Evolutionary conservation across 176 grass and related monocot genomes (phyloP).

Genomic region (Metroxylon sagu): DNA sequence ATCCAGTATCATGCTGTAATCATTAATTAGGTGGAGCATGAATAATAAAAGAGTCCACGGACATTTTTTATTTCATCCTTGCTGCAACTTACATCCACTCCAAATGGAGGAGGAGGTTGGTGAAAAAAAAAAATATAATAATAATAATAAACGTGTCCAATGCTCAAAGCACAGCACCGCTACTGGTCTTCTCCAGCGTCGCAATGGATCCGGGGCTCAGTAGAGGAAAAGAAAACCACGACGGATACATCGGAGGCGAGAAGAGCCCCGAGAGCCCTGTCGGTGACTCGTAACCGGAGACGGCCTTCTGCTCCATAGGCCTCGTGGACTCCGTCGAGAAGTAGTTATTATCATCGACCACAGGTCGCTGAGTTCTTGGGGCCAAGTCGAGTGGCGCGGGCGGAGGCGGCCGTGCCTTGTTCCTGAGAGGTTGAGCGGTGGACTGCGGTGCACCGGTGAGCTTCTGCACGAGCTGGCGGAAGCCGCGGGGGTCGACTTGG

Average conservation of each 20-base stretch:
- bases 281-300: too few relatives aligned
- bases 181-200: not conserved
- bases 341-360: too few relatives aligned
- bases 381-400: not conserved
- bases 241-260: conserved; percentile 9
- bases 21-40: too few relatives aligned
- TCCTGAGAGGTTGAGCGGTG: conserved; percentile 7
- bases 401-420: conserved; percentile 7
- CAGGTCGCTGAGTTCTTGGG: not conserved
- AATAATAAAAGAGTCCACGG: too few relatives aligned
- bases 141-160: not conserved
- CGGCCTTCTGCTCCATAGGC: too few relatives aligned
- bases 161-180: conserved; percentile 8
- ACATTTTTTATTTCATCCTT: too few relatives aligned
- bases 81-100: too few relatives aligned
- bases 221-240: conserved; percentile 27
- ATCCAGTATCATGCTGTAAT: too few relatives aligned
- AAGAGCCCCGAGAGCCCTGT: conserved; percentile 5
- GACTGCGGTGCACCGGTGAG: conserved; percentile 10
- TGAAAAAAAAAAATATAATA: conserved; percentile 6
- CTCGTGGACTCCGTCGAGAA: too few relatives aligned
- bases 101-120: too few relatives aligned
- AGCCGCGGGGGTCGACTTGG: conserved; percentile 24
- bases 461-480: conserved; percentile 30
- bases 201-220: conserved; percentile 21